Base-by-base conservation (phyloP, 306 rosid species). In the Quercus gilva region DNA sequence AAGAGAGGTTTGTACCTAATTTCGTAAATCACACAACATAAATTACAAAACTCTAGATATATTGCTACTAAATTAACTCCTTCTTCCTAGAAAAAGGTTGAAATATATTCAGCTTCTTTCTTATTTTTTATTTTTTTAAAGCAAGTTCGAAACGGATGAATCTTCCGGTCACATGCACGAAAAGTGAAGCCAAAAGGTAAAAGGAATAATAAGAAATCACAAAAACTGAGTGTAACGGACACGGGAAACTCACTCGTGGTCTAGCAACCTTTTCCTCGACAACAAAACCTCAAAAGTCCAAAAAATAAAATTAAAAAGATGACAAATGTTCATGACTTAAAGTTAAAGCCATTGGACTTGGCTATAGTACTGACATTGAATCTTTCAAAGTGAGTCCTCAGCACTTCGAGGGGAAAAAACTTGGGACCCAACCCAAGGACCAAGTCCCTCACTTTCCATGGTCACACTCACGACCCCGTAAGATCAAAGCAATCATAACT, bases 221-320 rank as follows among this genome's bases (percentile, higher is more conserved):
- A 49, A 49, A 10, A 49, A 49, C 53, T 3, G 72, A 76, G 69
- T 76, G 73, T 78, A 13, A 82, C 76, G 79, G 76, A 56, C 31
- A 82, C 41, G 57, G 85, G 78, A 75, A 81, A 55, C 57, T 71
- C 55, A 55, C 64, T 78, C 81, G 78, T 71, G 82, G 76, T 41
- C 72, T 74, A 73, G 85, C 25, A 70, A 55, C 85, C 78, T 70
- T 70, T 81, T 60, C 41, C 74, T 74, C 81, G 78, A 81, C 84
- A 49, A 11, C 1, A 74, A 74, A 73, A 57, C 61, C 77, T 59
- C 61, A 56, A 58, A 77, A 80, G 71, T 64, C 77, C 19, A 77
- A 77, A 74, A 84, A 81, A 80, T 49, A 60, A 60, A 41, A 41
- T 8, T 41, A 41, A 41, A 41, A 77, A 67, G 55, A 81, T 63